A percentile compares a stretch with the other conserved stretches of the same genome.
These are phyloP conservation scores for Penicillium oxalicum DNA, from an alignment of 2,329 filamentous ascomycete genomes.

Conservation along the genomic window DNA sequence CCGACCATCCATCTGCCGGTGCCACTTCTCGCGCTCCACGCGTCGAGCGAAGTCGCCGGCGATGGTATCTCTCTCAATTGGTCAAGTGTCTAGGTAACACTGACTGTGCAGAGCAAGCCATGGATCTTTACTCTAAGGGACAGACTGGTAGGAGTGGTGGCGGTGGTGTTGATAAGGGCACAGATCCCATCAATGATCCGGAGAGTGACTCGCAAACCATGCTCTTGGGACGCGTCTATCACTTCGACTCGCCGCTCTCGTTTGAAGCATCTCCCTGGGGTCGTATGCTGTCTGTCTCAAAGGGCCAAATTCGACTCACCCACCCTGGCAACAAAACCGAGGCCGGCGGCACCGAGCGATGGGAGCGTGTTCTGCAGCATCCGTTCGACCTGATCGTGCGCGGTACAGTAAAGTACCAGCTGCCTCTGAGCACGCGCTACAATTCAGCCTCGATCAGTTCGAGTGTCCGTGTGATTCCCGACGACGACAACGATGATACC, in stretches of 20 bases:
- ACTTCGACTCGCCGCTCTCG: constrained; percentile 78
- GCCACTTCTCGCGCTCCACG: constrained; percentile 27
- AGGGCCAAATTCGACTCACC: constrained; percentile 74
- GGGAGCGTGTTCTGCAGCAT: constrained; percentile 85
- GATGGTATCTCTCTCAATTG: constrained; percentile 26
- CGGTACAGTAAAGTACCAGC: constrained; percentile 78
- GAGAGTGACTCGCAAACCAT: constrained; percentile 69
- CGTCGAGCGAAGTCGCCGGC: constrained; percentile 28
- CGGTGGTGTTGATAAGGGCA: constrained; percentile 49
- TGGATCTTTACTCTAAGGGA: constrained; percentile 8
- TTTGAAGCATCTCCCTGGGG: constrained; percentile 90
- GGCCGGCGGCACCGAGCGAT: constrained; percentile 71
- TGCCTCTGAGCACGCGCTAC: constrained; percentile 53
- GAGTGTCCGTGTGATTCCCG: constrained; percentile 36
- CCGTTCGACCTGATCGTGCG: constrained; percentile 91
- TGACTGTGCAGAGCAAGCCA: constrained; percentile 16
- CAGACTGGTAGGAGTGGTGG: constrained; percentile 7
- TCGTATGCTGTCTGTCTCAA: constrained; percentile 62
- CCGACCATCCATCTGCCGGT: constrained; percentile 22
- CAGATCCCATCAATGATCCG: constrained; percentile 54
- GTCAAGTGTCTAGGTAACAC: constrained; percentile 22
- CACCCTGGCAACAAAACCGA: constrained; percentile 86
- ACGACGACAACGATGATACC: constrained; percentile 23
- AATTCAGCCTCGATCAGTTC: constrained; percentile 47
- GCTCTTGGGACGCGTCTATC: constrained; percentile 79